Conservation (phyloP, 2,329 filamentous ascomycete species). For the Basipetospora chlamydospora region DNA sequence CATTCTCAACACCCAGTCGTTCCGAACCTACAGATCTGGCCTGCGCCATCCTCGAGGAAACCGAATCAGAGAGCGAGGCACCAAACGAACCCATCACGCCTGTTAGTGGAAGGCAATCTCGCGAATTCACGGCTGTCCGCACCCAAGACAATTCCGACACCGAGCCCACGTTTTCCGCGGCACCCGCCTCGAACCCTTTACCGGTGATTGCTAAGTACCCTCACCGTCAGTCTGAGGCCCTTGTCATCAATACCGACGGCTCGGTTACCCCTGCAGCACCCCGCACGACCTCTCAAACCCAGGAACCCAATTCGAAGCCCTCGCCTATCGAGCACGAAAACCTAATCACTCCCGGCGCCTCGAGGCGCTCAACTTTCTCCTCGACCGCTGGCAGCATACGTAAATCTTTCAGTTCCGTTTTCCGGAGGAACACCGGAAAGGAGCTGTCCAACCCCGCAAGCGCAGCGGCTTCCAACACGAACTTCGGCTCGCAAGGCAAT, state of each 20-base stretch:
- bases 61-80: slow-evolving; percentile 6
- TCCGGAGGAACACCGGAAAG: slow-evolving; percentile 1
- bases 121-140: slow-evolving; percentile 6
- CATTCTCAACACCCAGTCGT: not conserved
- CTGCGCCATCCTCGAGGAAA: slow-evolving; percentile 6
- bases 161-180: not conserved
- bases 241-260: not conserved
- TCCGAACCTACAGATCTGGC: slow-evolving; percentile 4
- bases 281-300: not conserved
- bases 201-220: slow-evolving; percentile 1
- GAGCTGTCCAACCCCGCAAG: slow-evolving; percentile 1
- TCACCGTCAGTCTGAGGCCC: too few species aligned
- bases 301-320: not conserved
- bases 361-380: slow-evolving; percentile 3
- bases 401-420: slow-evolving; percentile 3
- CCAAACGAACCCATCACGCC: slow-evolving; percentile 6
- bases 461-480: not conserved
- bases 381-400: not conserved
- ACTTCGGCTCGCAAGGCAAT: too few species aligned
- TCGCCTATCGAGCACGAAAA: not conserved
- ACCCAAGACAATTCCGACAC: slow-evolving; percentile 6
- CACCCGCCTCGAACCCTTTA: not conserved
- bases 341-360: not conserved
- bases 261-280: not conserved
- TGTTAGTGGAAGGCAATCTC: slow-evolving; percentile 6